These are phyloP conservation scores for Fusarium sp. DNA, from an alignment of 2,329 filamentous ascomycete genomes.

Conservation along the genomic window DNA sequence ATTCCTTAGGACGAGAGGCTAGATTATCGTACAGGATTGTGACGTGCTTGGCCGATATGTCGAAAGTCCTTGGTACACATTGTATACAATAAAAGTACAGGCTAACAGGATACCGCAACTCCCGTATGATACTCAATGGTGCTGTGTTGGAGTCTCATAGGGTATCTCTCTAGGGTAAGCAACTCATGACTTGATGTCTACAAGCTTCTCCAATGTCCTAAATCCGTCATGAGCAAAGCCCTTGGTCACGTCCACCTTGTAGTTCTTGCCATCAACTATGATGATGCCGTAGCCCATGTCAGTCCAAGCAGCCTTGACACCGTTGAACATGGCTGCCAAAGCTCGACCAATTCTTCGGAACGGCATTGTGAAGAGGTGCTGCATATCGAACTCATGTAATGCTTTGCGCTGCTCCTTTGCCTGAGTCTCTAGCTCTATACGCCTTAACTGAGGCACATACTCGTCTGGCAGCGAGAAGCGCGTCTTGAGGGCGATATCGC, in stretches of 20 bases:
- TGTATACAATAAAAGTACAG: slow-evolving; percentile 39
- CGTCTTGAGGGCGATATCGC: slow-evolving; percentile 50
- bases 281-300: slow-evolving; percentile 67
- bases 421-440: slow-evolving; percentile 47
- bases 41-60: background rate
- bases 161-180: background rate
- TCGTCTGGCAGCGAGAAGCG: slow-evolving; percentile 54
- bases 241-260: slow-evolving; percentile 68
- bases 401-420: slow-evolving; percentile 53
- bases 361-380: slow-evolving; percentile 67
- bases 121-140: background rate
- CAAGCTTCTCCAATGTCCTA: slow-evolving; percentile 66
- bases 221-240: slow-evolving; percentile 71
- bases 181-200: slow-evolving; percentile 46
- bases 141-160: background rate
- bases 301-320: slow-evolving; percentile 62
- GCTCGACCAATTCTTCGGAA: slow-evolving; percentile 63
- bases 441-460: slow-evolving; percentile 51
- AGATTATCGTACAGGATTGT: background rate
- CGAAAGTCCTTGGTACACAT: slow-evolving; percentile 1
- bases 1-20: background rate
- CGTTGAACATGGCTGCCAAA: slow-evolving; percentile 55
- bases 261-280: slow-evolving; percentile 58
- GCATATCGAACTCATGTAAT: slow-evolving; percentile 62
- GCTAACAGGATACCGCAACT: slow-evolving; percentile 10